These are phyloP conservation scores for Metschnikowia corniflorae DNA, from an alignment of 805 yeast species.

Conservation along the genomic window DNA sequence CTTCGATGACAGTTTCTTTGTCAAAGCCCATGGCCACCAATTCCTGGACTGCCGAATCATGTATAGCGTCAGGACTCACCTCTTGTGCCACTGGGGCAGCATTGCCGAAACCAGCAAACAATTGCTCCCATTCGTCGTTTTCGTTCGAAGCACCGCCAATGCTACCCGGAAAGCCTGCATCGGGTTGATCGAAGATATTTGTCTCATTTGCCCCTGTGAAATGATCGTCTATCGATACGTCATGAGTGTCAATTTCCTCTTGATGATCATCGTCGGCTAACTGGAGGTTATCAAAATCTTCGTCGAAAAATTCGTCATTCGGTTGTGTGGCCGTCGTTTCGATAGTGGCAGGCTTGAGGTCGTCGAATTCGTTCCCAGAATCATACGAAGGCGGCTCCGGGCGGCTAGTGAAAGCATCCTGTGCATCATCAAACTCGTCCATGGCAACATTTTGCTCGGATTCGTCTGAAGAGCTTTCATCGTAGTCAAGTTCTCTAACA, in stretches of 20 bases:
- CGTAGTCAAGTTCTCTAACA: slow-evolving; percentile 50
- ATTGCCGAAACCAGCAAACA: slow-evolving; percentile 85
- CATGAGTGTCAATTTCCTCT: slow-evolving; percentile 27
- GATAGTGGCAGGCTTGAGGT: slow-evolving; percentile 32
- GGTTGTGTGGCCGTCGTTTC: slow-evolving; percentile 3
- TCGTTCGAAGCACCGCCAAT: slow-evolving; percentile 18
- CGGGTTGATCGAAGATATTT: slow-evolving; percentile 14
- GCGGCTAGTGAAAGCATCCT: slow-evolving; percentile 23
- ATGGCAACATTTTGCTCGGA: slow-evolving; percentile 22
- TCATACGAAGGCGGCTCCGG: slow-evolving; percentile 19
- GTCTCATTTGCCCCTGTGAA: slow-evolving; percentile 35
- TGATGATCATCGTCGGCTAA: slow-evolving; percentile 27
- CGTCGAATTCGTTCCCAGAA: slow-evolving; percentile 36
- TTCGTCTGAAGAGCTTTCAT: slow-evolving; percentile 48
- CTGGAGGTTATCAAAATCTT: slow-evolving; percentile 38
- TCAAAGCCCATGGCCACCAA: slow-evolving; percentile 88
- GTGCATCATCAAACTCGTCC: slow-evolving; percentile 33
- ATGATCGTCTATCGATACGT: slow-evolving; percentile 33
- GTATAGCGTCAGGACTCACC: slow-evolving; percentile 15
- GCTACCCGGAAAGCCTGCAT: slow-evolving; percentile 7
- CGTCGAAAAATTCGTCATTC: slow-evolving; percentile 31
- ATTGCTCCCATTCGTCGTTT: slow-evolving; percentile 89
- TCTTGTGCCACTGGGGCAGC: slow-evolving; percentile 12
- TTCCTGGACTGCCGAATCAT: slow-evolving; percentile 66
- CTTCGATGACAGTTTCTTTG: slow-evolving; percentile 58